Percentiles rank a stretch among this genome's conserved stretches.
Evolutionary conservation across 2,329 filamentous ascomycete species (phyloP).

Genomic region (Cercospora beticola): DNA sequence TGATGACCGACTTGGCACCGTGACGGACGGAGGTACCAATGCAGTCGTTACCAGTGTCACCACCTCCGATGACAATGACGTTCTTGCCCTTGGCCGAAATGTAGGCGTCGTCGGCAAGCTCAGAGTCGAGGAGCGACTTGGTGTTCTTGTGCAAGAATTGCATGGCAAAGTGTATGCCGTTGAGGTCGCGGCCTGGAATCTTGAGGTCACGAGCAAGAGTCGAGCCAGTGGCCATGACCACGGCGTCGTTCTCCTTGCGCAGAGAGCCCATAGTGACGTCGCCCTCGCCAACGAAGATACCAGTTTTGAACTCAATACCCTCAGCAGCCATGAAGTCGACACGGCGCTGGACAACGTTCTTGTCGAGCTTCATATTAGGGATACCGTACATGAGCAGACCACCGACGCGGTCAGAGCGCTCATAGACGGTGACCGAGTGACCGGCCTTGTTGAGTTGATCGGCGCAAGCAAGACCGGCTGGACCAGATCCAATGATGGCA

Average conservation of each 20-base stretch:
- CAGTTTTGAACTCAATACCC: slow-evolving; percentile 78
- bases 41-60: slow-evolving; percentile 97
- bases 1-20: slow-evolving; percentile 91
- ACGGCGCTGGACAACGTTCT: slow-evolving; percentile 91
- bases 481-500: slow-evolving; percentile 87
- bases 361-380: slow-evolving; percentile 99
- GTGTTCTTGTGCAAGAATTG: slow-evolving; percentile 97
- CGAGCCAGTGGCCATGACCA: slow-evolving; percentile 87
- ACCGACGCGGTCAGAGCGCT: slow-evolving; percentile 85
- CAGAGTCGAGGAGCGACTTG: slow-evolving; percentile 92
- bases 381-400: slow-evolving; percentile 98
- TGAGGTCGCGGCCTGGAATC: slow-evolving; percentile 81
- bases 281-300: slow-evolving; percentile 73
- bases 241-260: slow-evolving; percentile 72
- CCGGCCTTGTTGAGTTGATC: slow-evolving; percentile 94
- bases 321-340: slow-evolving; percentile 93
- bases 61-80: slow-evolving; percentile 94
- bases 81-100: slow-evolving; percentile 95
- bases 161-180: slow-evolving; percentile 95
- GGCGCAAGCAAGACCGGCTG: slow-evolving; percentile 82
- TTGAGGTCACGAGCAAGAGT: slow-evolving; percentile 91
- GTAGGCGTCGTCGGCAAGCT: slow-evolving; percentile 78
- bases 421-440: slow-evolving; percentile 84
- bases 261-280: slow-evolving; percentile 68
- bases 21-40: slow-evolving; percentile 96